Percentiles rank a stretch among this genome's conserved stretches.
Conservation (phyloP, 352 stramenopile species). For the Pythium utonaiense region DNA sequence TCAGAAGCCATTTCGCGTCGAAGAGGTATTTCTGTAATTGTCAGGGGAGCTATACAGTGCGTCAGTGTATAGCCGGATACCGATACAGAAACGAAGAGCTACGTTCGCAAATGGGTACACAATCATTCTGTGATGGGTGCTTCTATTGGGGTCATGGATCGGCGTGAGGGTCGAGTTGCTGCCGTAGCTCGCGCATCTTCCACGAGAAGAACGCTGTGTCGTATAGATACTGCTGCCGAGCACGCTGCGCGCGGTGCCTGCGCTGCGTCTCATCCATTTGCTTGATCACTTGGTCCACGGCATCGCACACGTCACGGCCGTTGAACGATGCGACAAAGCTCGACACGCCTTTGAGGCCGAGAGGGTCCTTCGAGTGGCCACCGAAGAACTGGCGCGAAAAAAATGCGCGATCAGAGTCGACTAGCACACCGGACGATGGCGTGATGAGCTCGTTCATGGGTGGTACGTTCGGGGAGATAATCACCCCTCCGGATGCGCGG, state of each 20-base stretch:
- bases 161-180: background rate
- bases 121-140: background rate
- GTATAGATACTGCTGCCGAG: constrained; percentile 55
- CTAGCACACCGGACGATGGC: constrained; percentile 36
- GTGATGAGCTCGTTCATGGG: constrained; percentile 70
- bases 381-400: constrained; percentile 48
- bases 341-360: constrained; percentile 29
- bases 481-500: constrained; percentile 37
- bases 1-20: constrained; percentile 1
- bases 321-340: constrained; percentile 41
- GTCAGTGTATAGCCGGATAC: constrained; percentile 2
- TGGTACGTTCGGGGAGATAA: constrained; percentile 49
- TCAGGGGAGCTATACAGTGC: background rate
- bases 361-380: constrained; percentile 26
- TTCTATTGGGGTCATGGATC: background rate
- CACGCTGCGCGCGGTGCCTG: constrained; percentile 25
- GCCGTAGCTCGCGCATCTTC: constrained; percentile 47
- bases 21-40: constrained; percentile 1
- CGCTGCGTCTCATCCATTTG: constrained; percentile 30
- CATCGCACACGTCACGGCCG: constrained; percentile 34
- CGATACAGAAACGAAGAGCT: background rate
- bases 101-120: background rate
- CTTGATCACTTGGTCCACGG: constrained; percentile 35
- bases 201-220: constrained; percentile 66
- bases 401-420: constrained; percentile 27